Conservation (phyloP, 345 rosid genomes). For the Bruguiera parviflora region DNA sequence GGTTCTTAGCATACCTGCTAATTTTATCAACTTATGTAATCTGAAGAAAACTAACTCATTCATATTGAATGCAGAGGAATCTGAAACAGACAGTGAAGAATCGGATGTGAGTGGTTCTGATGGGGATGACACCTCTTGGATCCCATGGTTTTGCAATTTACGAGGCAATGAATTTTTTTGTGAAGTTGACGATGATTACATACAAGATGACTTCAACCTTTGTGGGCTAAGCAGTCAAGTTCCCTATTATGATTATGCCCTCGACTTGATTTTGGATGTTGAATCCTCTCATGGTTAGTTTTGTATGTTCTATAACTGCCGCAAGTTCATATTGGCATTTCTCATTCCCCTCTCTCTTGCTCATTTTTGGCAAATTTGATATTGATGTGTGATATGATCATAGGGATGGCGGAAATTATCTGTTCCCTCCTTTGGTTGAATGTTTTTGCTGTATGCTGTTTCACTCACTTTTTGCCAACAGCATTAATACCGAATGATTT, state of each 20-base stretch:
- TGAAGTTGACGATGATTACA: constrained; percentile 98
- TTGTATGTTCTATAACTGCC: not conserved
- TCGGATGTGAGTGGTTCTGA: constrained; percentile 97
- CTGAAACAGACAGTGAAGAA: constrained; percentile 89
- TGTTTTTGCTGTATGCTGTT: no score
- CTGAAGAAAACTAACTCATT: no score
- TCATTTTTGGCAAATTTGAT: not conserved
- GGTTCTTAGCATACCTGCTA: no score
- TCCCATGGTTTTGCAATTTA: constrained; percentile 91
- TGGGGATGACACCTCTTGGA: constrained; percentile 96
- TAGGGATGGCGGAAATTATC: not conserved
- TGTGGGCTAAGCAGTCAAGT: constrained; percentile 96
- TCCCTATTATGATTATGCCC: constrained; percentile 95
- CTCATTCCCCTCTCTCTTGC: no score
- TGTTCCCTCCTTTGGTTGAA: not conserved
- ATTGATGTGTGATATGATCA: not conserved
- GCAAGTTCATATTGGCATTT: not conserved
- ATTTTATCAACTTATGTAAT: no score
- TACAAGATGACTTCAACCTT: constrained; percentile 95
- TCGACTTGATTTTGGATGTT: constrained; percentile 92
- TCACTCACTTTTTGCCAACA: no score
- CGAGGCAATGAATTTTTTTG: constrained; percentile 97
- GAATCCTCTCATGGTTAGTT: constrained; percentile 88
- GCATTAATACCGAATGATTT: not conserved
- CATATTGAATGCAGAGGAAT: constrained; percentile 45